Evolutionary conservation across 202 grass and related monocot genomes (phyloP).

Genomic region (Hordeum pubiflorum): DNA sequence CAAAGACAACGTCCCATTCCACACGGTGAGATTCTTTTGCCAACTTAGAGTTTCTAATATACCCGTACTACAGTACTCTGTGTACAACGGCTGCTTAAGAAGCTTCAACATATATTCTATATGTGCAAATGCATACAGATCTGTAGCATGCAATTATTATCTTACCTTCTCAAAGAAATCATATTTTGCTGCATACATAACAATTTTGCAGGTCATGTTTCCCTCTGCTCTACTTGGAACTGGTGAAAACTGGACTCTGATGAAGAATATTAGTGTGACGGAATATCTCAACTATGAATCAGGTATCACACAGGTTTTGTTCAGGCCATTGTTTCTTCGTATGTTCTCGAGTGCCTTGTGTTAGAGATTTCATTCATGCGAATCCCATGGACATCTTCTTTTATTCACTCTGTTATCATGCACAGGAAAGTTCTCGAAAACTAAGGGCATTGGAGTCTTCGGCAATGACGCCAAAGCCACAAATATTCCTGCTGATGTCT

Average conservation of each 20-base stretch:
- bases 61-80: neutral
- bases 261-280: constrained; percentile 57
- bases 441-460: constrained; percentile 65
- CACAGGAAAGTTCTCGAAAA: constrained; percentile 78
- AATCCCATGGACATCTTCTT: neutral
- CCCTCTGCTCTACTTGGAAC: constrained; percentile 57
- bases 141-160: neutral
- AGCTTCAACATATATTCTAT: neutral
- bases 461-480: constrained; percentile 77
- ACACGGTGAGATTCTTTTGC: constrained; percentile 38
- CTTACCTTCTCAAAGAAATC: neutral
- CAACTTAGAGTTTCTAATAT: neutral
- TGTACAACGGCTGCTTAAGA: neutral
- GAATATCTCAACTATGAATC: constrained; percentile 65
- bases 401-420: neutral
- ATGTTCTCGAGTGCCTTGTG: neutral
- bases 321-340: neutral
- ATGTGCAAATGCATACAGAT: neutral
- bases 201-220: constrained; percentile 41
- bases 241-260: constrained; percentile 49
- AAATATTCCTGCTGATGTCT: constrained; percentile 73
- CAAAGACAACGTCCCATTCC: constrained; percentile 63
- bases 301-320: constrained; percentile 19
- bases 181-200: neutral
- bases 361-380: neutral